Percentiles rank a stretch among this genome's conserved stretches.
Evolutionary conservation across 495 filamentous ascomycete genomes (phyloP).

Genomic region (Xylaria telfairii): DNA sequence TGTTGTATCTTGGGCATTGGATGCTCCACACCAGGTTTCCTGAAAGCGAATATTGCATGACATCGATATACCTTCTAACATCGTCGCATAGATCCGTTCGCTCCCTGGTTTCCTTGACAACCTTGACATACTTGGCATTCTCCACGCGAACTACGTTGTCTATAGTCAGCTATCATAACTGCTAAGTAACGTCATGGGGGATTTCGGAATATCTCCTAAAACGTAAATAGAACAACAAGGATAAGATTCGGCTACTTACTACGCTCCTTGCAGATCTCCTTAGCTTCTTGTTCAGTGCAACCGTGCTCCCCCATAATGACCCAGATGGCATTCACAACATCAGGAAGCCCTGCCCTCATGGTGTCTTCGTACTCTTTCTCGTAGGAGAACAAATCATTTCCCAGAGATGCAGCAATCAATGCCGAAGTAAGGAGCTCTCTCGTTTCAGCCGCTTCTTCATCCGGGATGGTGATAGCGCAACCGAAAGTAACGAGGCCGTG

Average conservation of each 20-base stretch:
- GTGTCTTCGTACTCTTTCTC: slow-evolving; percentile 38
- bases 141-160: not conserved
- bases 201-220: not conserved
- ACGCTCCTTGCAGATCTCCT: slow-evolving; percentile 28
- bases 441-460: slow-evolving; percentile 10
- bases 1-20: slow-evolving; percentile 38
- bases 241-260: not conserved
- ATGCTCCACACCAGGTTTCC: slow-evolving; percentile 43
- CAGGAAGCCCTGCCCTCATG: slow-evolving; percentile 22
- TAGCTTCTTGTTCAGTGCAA: slow-evolving; percentile 33
- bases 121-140: not conserved
- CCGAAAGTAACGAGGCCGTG: slow-evolving; percentile 25
- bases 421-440: slow-evolving; percentile 34
- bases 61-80: slow-evolving; percentile 32
- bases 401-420: slow-evolving; percentile 33
- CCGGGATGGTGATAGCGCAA: slow-evolving; percentile 14
- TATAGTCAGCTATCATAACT: not conserved
- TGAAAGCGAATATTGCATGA: slow-evolving; percentile 27
- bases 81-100: not conserved
- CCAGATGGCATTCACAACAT: slow-evolving; percentile 46
- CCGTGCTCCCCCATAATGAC: slow-evolving; percentile 42
- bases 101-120: not conserved
- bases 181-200: not conserved
- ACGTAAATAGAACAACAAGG: not conserved
- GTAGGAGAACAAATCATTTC: slow-evolving; percentile 43